A percentile compares a stretch with the other conserved stretches of the same genome.
Conservation (phyloP, 2,329 filamentous ascomycete species). For the Trichoderma citrinoviride region DNA sequence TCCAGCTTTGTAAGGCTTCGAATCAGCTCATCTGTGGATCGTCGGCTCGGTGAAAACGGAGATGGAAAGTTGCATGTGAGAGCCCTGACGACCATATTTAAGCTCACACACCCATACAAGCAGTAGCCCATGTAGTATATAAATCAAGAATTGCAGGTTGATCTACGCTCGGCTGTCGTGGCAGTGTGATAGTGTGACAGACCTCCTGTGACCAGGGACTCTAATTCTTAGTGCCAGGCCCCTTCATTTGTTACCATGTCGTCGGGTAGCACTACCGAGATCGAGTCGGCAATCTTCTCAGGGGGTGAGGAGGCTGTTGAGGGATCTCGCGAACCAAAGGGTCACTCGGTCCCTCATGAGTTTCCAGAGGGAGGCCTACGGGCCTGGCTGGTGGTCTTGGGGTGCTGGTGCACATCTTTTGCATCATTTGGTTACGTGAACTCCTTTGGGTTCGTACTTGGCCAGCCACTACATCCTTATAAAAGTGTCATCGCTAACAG, state of each 20-base stretch:
- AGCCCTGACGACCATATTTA: background rate
- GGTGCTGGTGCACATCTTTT: constrained; percentile 10
- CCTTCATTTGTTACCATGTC: background rate
- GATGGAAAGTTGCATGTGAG: background rate
- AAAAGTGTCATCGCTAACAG: background rate
- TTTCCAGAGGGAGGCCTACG: background rate
- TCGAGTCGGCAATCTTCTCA: constrained; percentile 12
- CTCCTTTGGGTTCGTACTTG: constrained; percentile 2
- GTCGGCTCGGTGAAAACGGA: constrained; percentile 1
- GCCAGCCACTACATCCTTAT: background rate
- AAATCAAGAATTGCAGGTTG: background rate
- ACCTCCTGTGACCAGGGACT: background rate
- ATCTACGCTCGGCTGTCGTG: constrained; percentile 9
- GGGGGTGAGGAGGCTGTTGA: background rate
- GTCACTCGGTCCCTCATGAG: background rate
- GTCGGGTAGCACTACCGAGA: constrained; percentile 9
- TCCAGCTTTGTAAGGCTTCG: background rate
- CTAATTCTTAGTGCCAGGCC: background rate
- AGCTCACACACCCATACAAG: background rate
- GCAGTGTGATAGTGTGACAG: background rate
- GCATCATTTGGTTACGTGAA: constrained; percentile 8
- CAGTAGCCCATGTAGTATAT: background rate
- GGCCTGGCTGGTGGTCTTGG: constrained; percentile 12
- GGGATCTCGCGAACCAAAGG: background rate
- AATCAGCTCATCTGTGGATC: background rate